Evolutionary conservation across 2,329 filamentous ascomycete species (phyloP), one percentile per base, ranked within the genome.

Genomic region (Sarocladium kiliense): DNA sequence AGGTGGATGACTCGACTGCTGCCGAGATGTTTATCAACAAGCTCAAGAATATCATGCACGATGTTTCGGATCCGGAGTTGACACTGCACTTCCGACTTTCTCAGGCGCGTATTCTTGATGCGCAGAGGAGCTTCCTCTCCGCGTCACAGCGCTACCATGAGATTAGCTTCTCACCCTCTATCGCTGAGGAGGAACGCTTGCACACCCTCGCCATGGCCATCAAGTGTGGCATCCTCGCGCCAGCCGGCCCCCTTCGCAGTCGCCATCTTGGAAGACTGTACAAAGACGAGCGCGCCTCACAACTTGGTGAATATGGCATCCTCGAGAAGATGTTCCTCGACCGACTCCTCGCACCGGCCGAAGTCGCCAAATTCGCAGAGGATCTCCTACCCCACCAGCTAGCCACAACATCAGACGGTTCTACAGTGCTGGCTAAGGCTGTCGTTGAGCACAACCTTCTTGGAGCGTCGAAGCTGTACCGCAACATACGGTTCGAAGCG

Each of bases 321-420:
- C 76, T 99, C 14, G 94, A 97, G 76, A 97, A 97, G 77, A 97
- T 99, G 84, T 96, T 96, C 70, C 79, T 97, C 50, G 91, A 97
- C 70, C 84, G 92, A 5, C 77, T 99, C 3, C 78, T 99, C 50
- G 82, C 84, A 1, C 84, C 87, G 0, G 81, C 78, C n/a, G 94
- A 99, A 73, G 91, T 97, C 41, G 84, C 86, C 36, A 86, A 89
- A 55, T 99, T 99, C 66, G 88, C 92, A 0, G 78, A 88, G 62
- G 86, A 85, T 53, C 78, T 99, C 50, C 81, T 85, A 55, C 87
- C 89, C 21, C 94, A 99, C 71, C 94, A 99, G 72, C 84, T 97
- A 2, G 94, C 94, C 23, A 86, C 84, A 59, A 97, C 91, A 0
- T 81, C 89, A 0, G 94, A 99, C 69, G 94, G 94, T 1, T 90